Percentiles rank a stretch among this genome's conserved stretches.
phyloP scores from a whole-genome alignment of 306 rosid species.

The Lathyrus oleraceus region DNA sequence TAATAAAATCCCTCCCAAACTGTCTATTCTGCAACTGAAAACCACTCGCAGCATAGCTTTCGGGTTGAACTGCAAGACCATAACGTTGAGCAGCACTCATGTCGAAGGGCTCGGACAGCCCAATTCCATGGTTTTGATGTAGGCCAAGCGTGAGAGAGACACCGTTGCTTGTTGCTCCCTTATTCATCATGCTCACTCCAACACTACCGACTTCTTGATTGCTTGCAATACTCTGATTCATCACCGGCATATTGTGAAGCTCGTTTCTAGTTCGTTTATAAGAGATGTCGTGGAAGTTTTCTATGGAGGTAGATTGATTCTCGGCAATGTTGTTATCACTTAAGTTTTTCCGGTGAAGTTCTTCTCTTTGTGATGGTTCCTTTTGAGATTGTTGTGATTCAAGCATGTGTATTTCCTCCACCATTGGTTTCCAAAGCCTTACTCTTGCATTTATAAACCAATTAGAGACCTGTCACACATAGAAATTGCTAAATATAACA shows the following conservation, averaged over 20 bases:
- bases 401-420: conserved; percentile 81
- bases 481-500: background rate
- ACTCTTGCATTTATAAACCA: conserved; percentile 97
- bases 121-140: conserved; percentile 70
- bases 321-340: conserved; percentile 46
- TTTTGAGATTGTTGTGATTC: conserved; percentile 72
- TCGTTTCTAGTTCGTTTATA: conserved; percentile 51
- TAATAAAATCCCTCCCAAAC: conserved; percentile 65
- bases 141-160: conserved; percentile 87
- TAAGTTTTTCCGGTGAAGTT: conserved; percentile 32
- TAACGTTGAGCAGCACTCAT: conserved; percentile 57
- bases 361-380: conserved; percentile 45
- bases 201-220: conserved; percentile 42
- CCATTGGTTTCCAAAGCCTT: conserved; percentile 98
- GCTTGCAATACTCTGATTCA: conserved; percentile 34
- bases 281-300: conserved; percentile 39
- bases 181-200: conserved; percentile 47
- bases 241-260: conserved; percentile 27
- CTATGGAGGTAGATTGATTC: conserved; percentile 54
- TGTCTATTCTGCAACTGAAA: conserved; percentile 70
- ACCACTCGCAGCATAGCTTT: conserved; percentile 53
- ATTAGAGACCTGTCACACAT: conserved; percentile 65
- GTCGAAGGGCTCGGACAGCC: conserved; percentile 65
- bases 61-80: conserved; percentile 53
- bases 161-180: conserved; percentile 40